Percentiles rank a stretch among this genome's conserved stretches.
These are phyloP conservation scores for Saraca asoca DNA, from an alignment of 331 rosid species.

Conservation along the genomic window DNA sequence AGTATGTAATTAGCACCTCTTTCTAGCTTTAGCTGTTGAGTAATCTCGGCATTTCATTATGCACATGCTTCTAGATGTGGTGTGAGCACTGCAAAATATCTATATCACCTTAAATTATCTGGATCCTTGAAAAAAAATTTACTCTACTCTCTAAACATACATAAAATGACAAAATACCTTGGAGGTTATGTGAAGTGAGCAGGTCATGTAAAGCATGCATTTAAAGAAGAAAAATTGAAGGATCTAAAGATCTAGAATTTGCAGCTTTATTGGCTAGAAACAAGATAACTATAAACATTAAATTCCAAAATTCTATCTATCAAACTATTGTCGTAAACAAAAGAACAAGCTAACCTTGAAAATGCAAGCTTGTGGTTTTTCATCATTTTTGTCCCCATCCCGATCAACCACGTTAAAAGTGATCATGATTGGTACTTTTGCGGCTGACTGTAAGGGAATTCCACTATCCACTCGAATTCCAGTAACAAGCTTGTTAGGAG, in stretches of 20 bases:
- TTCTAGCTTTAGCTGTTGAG: background rate
- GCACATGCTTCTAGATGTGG: too few relatives aligned
- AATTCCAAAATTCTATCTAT: conserved; percentile 12
- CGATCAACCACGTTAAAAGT: conserved; percentile 86
- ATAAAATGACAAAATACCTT: too few relatives aligned
- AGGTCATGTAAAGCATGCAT: conserved; percentile 18
- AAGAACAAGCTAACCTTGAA: conserved; percentile 68
- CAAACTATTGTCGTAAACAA: background rate
- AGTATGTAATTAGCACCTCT: background rate
- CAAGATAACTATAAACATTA: conserved; percentile 16
- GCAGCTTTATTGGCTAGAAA: conserved; percentile 6
- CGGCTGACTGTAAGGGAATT: conserved; percentile 96
- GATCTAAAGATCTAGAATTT: background rate
- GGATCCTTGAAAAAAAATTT: too few relatives aligned
- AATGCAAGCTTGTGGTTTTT: conserved; percentile 94
- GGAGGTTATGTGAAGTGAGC: background rate
- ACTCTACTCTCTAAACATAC: too few relatives aligned
- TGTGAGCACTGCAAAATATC: too few relatives aligned
- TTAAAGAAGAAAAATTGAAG: background rate
- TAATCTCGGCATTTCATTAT: too few relatives aligned
- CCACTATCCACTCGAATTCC: conserved; percentile 99
- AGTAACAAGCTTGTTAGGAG: conserved; percentile 79
- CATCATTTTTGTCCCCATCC: conserved; percentile 64
- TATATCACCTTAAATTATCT: too few relatives aligned
- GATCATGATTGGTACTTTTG: conserved; percentile 97